Percentiles rank a stretch among this genome's conserved stretches.
phyloP scores from a whole-genome alignment of 73 alveolate genomes.

The Paramecium pentaurelia region DNA sequence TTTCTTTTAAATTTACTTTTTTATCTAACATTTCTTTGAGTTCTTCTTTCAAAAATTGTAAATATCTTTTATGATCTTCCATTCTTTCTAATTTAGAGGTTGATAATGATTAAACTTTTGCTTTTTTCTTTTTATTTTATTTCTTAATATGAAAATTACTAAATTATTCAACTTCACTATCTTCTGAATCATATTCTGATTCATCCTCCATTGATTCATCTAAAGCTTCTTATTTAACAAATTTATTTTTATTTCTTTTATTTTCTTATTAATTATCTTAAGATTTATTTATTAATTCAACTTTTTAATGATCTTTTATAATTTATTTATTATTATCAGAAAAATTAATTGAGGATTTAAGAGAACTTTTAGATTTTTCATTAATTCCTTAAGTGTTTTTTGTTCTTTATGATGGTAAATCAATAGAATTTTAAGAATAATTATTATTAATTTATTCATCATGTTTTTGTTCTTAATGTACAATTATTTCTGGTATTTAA shows the following conservation, averaged over 20 bases:
- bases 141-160: neutral
- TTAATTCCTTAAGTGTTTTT: neutral
- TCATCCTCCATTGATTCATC: neutral
- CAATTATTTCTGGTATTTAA: neutral
- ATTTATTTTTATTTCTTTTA: neutral
- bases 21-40: neutral
- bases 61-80: neutral
- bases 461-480: neutral
- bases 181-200: neutral
- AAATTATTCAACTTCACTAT: neutral
- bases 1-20: neutral
- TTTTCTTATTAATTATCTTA: neutral
- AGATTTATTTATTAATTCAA: neutral
- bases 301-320: neutral
- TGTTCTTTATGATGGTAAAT: neutral
- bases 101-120: neutral
- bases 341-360: neutral
- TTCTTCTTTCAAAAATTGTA: neutral
- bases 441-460: neutral
- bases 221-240: neutral
- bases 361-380: neutral
- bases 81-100: neutral
- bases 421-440: neutral
- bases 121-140: neutral
- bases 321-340: neutral